Base-by-base conservation (phyloP, 306 rosid species). In the Bauhinia variegata region DNA sequence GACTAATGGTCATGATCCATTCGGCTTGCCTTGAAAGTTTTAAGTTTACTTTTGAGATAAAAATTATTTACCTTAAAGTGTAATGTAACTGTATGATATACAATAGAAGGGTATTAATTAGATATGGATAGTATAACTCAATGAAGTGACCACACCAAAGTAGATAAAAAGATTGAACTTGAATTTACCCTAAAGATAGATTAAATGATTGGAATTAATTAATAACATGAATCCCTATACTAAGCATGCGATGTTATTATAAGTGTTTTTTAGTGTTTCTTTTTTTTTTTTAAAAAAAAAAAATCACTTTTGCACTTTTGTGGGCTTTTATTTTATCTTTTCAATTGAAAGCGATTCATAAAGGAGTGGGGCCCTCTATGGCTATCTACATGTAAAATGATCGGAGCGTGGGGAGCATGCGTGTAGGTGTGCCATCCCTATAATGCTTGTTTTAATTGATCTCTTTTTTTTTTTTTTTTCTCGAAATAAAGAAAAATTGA, bases 371-470 rank as follows among this genome's bases (percentile, higher is more conserved):
- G 30, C 30, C 6, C 46, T 18, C 46, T 16, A n/a, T n/a, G n/a
- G n/a, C n/a, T n/a, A 10, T 57, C 8, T 43, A 28, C 13, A 13
- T 6, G 19, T 37, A 8, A n/a, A 7, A 30, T 70, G 70, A 83
- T 68, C 7, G 47, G 65, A 71, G 70, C 73, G 70, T 59, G 75
- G 85, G 86, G 60, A 63, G 78, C 78, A 82, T 65, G 70, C 86
- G 39, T 79, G 82, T 80, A 33, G 83, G 70, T 62, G 15, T 52
- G 34, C 75, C 69, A 63, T 75, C 53, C 58, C 65, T 44, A 32
- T n/a, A n/a, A n/a, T 63, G n/a, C 41, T 14, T 60, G 52, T 72
- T 61, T 31, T 50, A 30, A 41, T 75, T 8, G 14, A 39, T n/a
- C 15, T n/a, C 19, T 4, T 1, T 14, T 5, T 4, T 14, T 31